Conservation (phyloP, 495 filamentous ascomycete genomes). For the Tuber umbilicatum region DNA sequence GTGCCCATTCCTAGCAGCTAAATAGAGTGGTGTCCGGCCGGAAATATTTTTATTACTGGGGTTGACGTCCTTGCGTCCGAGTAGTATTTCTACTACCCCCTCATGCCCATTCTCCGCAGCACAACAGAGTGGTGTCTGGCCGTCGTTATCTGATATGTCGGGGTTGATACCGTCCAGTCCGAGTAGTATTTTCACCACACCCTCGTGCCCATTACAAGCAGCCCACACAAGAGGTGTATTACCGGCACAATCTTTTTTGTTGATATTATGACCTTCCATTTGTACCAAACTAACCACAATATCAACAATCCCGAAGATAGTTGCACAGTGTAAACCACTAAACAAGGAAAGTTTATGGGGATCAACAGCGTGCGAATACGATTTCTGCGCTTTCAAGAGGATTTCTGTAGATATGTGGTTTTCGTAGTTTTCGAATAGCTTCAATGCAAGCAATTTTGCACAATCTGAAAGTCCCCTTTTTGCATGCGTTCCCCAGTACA, state of each 20-base stretch:
- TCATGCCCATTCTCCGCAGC: no score
- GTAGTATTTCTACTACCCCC: not conserved
- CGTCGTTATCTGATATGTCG: no score
- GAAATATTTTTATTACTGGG: accelerated
- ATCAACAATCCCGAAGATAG: no score
- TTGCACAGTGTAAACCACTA: no score
- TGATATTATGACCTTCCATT: not conserved
- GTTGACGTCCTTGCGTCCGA: not conserved
- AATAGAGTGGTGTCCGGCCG: not conserved
- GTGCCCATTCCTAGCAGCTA: not conserved
- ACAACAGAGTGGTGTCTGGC: no score
- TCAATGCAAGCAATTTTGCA: no score
- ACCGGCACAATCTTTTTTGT: not conserved
- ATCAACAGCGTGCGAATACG: no score
- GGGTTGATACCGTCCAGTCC: no score
- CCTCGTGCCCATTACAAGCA: not conserved
- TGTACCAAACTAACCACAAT: not conserved
- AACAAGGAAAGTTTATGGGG: not conserved
- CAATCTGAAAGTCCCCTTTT: not conserved
- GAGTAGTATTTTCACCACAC: no score
- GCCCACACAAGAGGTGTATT: not conserved
- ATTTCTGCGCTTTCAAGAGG: no score
- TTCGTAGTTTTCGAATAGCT: no score
- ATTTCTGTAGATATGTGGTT: no score
- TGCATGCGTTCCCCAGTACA: not conserved